Conservation (phyloP, 306 rosid species). For the Castanea crenata region DNA sequence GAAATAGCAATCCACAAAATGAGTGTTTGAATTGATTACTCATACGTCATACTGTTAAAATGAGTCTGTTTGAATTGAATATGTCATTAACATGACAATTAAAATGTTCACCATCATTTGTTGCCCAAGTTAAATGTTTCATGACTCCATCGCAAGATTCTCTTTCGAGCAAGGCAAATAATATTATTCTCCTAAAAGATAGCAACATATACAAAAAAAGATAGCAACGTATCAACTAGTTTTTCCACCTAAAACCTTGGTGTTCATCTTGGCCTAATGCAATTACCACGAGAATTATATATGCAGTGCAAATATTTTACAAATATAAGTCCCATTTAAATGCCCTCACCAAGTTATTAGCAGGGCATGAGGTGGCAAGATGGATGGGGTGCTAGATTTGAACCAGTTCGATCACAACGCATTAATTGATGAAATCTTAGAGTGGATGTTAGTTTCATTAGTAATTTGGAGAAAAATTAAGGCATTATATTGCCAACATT, state of each 20-base stretch:
- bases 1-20: no score
- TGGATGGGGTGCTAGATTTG: not conserved
- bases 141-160: not conserved
- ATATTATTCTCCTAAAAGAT: not conserved
- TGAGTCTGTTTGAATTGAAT: not conserved
- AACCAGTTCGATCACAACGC: not conserved
- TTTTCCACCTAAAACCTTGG: not conserved
- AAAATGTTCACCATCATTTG: not conserved
- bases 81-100: not conserved
- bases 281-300: not conserved
- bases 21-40: no score
- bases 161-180: not conserved
- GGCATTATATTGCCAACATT: not conserved
- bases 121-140: not conserved
- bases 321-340: not conserved
- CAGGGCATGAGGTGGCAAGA: not conserved
- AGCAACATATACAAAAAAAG: not conserved
- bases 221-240: not conserved
- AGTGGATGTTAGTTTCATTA: not conserved
- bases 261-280: not conserved
- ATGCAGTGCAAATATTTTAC: not conserved
- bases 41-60: not conserved
- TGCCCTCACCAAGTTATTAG: not conserved
- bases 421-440: not conserved
- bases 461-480: not conserved